These are phyloP conservation scores for Leccinum disarticulatum DNA, from an alignment of 768 basidiomycete species.

Conservation along the genomic window DNA sequence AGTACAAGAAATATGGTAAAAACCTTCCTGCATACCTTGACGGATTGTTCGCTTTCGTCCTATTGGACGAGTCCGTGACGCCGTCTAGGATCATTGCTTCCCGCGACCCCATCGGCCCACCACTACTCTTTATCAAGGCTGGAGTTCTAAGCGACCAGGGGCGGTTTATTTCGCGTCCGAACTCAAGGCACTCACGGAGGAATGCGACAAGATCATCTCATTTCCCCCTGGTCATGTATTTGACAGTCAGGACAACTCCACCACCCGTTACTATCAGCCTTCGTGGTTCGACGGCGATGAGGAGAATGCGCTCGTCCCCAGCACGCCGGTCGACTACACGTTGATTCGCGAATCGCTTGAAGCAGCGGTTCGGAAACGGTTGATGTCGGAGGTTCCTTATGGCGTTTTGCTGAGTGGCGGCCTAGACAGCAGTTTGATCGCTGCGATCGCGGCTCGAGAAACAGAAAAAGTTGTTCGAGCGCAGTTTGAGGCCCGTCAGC, in stretches of 20 bases:
- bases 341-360: conserved; percentile 81
- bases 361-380: conserved; percentile 86
- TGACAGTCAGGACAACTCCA: conserved; percentile 78
- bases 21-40: conserved; percentile 80
- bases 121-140: conserved; percentile 98
- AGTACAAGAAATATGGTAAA: conserved; percentile 86
- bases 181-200: conserved; percentile 85
- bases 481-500: conserved; percentile 70
- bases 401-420: conserved; percentile 96
- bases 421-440: conserved; percentile 93
- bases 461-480: conserved; percentile 87
- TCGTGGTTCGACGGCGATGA: conserved; percentile 87
- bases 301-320: conserved; percentile 58
- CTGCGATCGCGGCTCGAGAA: conserved; percentile 90
- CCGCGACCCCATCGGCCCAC: conserved; percentile 96
- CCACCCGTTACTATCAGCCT: conserved; percentile 83
- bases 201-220: conserved; percentile 91
- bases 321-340: conserved; percentile 60
- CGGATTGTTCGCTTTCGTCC: conserved; percentile 98
- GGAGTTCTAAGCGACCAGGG: conserved; percentile 80
- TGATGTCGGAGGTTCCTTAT: conserved; percentile 99
- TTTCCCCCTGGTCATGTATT: conserved; percentile 98
- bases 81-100: conserved; percentile 93
- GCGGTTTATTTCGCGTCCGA: conserved; percentile 93
- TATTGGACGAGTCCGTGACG: conserved; percentile 88